phyloP scores from a whole-genome alignment of 805 yeast species.

The Barnettozyma sucrosica region DNA sequence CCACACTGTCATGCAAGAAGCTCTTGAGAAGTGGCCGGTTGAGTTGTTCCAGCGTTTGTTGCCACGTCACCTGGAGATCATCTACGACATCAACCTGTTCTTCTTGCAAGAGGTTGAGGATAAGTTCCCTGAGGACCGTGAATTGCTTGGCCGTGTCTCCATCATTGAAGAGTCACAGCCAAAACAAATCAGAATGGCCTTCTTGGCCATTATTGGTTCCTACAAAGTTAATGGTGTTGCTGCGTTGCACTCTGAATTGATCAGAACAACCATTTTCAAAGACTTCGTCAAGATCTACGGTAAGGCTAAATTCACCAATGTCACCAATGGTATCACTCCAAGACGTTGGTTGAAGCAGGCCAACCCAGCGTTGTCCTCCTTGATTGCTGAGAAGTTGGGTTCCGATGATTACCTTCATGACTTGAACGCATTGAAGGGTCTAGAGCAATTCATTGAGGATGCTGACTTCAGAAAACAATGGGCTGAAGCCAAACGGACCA shows the following conservation, averaged over 20 bases:
- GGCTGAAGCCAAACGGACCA: conserved; percentile 63
- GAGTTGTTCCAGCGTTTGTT: conserved; percentile 69
- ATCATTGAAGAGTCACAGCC: conserved; percentile 77
- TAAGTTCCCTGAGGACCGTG: conserved; percentile 68
- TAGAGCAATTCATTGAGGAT: conserved; percentile 66
- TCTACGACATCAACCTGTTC: conserved; percentile 75
- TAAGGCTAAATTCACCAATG: conserved; percentile 77
- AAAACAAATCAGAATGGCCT: conserved; percentile 89
- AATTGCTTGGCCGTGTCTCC: conserved; percentile 63
- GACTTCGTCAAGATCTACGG: conserved; percentile 87
- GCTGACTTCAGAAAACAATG: conserved; percentile 60
- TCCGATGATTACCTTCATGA: conserved; percentile 65
- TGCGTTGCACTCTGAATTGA: conserved; percentile 86
- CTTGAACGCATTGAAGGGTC: conserved; percentile 57
- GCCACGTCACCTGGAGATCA: conserved; percentile 88
- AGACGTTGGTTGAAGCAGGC: conserved; percentile 96
- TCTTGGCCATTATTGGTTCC: conserved; percentile 83
- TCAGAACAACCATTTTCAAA: conserved; percentile 81
- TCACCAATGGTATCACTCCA: conserved; percentile 93
- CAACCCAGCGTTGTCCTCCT: conserved; percentile 70
- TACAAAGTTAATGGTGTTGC: conserved; percentile 96
- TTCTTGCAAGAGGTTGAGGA: conserved; percentile 74
- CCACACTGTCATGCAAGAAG: conserved; percentile 93
- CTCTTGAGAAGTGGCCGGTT: conserved; percentile 93
- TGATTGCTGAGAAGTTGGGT: conserved; percentile 68